These are phyloP conservation scores for Xylariales sp. DNA, from an alignment of 2,329 filamentous ascomycete genomes.

Conservation along the genomic window DNA sequence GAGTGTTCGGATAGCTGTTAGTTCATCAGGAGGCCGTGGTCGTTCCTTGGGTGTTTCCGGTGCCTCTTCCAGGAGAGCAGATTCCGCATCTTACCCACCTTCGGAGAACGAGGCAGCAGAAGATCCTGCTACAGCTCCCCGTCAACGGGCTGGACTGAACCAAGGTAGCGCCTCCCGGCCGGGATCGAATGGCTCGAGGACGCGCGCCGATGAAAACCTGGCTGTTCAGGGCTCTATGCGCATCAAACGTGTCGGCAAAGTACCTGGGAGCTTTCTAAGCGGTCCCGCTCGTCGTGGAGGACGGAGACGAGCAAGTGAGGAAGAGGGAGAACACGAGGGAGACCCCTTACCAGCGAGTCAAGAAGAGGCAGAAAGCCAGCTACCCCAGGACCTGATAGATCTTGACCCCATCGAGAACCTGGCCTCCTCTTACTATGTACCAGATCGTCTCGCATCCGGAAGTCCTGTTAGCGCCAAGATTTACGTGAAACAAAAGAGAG, in stretches of 20 bases:
- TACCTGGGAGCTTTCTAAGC: slow-evolving; percentile 72
- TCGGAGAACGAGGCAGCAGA: slow-evolving; percentile 42
- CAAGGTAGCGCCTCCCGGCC: slow-evolving; percentile 51
- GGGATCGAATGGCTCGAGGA: slow-evolving; percentile 44
- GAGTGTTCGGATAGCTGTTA: slow-evolving; percentile 50
- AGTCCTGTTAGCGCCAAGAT: slow-evolving; percentile 51
- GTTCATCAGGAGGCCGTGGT: slow-evolving; percentile 43
- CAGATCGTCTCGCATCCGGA: slow-evolving; percentile 50
- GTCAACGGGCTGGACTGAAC: slow-evolving; percentile 40
- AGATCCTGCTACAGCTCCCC: slow-evolving; percentile 44
- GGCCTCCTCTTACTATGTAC: slow-evolving; percentile 41
- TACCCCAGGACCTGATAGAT: slow-evolving; percentile 27
- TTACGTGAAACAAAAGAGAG: slow-evolving; percentile 37
- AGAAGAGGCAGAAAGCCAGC: slow-evolving; percentile 39
- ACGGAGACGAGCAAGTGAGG: slow-evolving; percentile 61
- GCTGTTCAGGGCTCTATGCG: slow-evolving; percentile 70
- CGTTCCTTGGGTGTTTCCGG: slow-evolving; percentile 32
- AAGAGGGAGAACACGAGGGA: slow-evolving; percentile 50
- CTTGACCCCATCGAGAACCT: slow-evolving; percentile 31
- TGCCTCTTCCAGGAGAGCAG: slow-evolving; percentile 27
- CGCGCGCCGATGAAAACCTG: slow-evolving; percentile 56
- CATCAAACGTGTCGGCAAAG: slow-evolving; percentile 70
- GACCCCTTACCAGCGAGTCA: slow-evolving; percentile 35
- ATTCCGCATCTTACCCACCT: slow-evolving; percentile 29
- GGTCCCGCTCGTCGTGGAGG: slow-evolving; percentile 74